Conservation (phyloP, 345 rosid species). For the Linum trigynum region DNA sequence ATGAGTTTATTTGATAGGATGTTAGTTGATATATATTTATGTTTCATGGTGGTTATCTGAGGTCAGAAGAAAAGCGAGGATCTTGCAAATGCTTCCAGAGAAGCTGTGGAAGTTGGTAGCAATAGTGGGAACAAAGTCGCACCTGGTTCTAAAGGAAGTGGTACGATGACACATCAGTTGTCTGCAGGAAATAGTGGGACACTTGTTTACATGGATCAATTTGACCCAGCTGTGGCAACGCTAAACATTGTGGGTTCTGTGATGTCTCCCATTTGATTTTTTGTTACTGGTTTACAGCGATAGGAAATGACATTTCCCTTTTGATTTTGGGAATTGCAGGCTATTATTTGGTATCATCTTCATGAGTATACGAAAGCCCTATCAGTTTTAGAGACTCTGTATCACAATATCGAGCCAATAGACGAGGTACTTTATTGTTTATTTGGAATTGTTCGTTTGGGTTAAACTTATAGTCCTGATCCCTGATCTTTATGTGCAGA, state of each 20-base stretch:
- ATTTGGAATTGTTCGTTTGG: not conserved
- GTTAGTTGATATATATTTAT: constrained; percentile 10
- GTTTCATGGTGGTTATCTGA: constrained; percentile 12
- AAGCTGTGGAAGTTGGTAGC: constrained; percentile 45
- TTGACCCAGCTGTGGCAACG: constrained; percentile 59
- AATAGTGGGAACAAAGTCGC: constrained; percentile 18
- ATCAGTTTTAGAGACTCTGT: constrained; percentile 66
- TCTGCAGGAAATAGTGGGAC: constrained; percentile 29
- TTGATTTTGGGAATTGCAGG: constrained; percentile 38
- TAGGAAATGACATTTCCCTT: constrained; percentile 16
- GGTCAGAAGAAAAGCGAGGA: constrained; percentile 62
- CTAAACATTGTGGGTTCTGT: constrained; percentile 60
- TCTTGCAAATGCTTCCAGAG: constrained; percentile 56
- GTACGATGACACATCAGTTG: constrained; percentile 21
- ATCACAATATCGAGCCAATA: constrained; percentile 62
- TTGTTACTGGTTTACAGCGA: not conserved
- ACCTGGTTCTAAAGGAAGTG: constrained; percentile 51
- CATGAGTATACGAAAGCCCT: constrained; percentile 71
- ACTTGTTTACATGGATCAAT: constrained; percentile 52
- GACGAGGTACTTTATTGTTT: constrained; percentile 59
- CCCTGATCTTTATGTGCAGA: constrained; percentile 38
- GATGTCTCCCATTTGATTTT: not conserved
- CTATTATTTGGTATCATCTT: constrained; percentile 82
- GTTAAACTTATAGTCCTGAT: constrained; percentile 9
- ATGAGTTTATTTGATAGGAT: not conserved